Evolutionary conservation across 1,284 basidiomycete genomes (phyloP).

Genomic region (Leccinum pachyderme): DNA sequence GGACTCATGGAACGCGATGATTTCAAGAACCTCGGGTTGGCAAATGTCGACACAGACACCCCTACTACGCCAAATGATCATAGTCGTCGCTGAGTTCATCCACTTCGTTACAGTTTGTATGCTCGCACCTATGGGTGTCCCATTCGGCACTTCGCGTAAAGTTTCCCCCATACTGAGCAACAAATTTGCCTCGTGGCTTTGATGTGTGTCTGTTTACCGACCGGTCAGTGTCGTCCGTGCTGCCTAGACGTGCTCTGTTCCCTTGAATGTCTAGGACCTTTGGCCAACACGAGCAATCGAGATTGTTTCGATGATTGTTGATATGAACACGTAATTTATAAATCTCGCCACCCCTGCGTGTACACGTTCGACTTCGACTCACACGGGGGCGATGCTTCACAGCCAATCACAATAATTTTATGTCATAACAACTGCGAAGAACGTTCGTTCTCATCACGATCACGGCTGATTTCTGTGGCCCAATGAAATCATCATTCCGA

Average conservation of each 20-base stretch:
- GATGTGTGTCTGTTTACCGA: not conserved
- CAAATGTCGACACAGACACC: slow-evolving; percentile 38
- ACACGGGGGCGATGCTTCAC: not conserved
- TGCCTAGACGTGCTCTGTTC: not conserved
- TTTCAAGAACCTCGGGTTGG: slow-evolving; percentile 84
- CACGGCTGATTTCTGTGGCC: slow-evolving; percentile 11
- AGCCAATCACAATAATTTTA: slow-evolving; percentile 5
- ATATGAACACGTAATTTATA: not conserved
- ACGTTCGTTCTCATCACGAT: slow-evolving; percentile 29
- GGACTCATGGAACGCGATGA: slow-evolving; percentile 88
- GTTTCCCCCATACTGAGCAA: not conserved
- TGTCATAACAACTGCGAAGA: slow-evolving; percentile 10
- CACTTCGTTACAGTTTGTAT: not conserved
- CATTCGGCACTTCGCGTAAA: not conserved
- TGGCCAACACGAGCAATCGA: not conserved
- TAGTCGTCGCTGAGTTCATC: slow-evolving; percentile 9
- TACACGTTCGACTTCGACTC: slow-evolving; percentile 22
- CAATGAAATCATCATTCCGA: slow-evolving; percentile 11
- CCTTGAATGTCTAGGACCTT: not conserved
- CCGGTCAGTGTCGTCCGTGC: slow-evolving; percentile 7
- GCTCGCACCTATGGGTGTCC: slow-evolving; percentile 2
- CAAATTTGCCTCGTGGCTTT: not conserved
- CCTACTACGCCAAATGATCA: slow-evolving; percentile 7
- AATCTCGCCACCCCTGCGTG: not conserved
- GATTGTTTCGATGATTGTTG: not conserved